These are phyloP conservation scores for Solanum boliviense DNA, from an alignment of 257 asterid species.

Conservation along the genomic window DNA sequence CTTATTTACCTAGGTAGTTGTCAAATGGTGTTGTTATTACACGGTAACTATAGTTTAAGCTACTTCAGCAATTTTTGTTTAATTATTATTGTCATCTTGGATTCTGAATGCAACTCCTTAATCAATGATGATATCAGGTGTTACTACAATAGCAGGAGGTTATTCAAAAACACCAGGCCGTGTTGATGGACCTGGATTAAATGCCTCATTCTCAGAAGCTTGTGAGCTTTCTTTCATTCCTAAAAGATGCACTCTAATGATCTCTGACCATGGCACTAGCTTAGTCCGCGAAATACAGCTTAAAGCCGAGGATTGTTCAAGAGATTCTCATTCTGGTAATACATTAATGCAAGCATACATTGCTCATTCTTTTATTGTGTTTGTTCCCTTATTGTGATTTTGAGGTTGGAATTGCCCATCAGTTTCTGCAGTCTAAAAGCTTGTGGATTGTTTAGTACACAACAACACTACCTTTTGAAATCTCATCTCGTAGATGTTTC, in stretches of 20 bases:
- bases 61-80: background rate
- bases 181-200: constrained; percentile 55
- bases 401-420: background rate
- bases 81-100: background rate
- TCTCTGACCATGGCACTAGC: constrained; percentile 57
- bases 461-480: background rate
- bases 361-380: background rate
- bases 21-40: background rate
- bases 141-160: constrained; percentile 90
- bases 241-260: constrained; percentile 58
- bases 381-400: background rate
- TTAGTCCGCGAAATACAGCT: constrained; percentile 63
- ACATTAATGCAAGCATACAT: background rate
- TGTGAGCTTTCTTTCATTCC: constrained; percentile 52
- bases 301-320: constrained; percentile 54
- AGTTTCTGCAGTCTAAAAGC: background rate
- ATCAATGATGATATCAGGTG: constrained; percentile 37
- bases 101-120: background rate
- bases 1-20: background rate
- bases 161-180: constrained; percentile 39
- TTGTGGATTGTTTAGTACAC: background rate
- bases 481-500: background rate
- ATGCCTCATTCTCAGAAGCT: constrained; percentile 58
- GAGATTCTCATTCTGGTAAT: constrained; percentile 47
- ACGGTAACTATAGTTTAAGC: background rate